Evolutionary conservation across 176 grass and related monocot genomes (phyloP).

Genomic region (Zoysia japonica): DNA sequence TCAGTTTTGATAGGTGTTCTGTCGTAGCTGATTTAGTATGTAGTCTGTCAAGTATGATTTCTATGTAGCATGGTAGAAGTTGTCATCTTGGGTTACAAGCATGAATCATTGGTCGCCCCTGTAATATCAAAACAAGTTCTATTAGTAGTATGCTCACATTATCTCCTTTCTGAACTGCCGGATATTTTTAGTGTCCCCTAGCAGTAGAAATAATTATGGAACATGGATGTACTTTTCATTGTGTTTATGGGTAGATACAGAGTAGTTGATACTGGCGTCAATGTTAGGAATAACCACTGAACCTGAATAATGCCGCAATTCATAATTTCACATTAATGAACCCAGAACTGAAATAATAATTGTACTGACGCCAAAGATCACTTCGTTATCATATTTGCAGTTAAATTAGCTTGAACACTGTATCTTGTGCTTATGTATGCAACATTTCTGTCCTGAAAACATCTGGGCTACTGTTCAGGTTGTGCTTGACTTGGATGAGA

Average conservation of each 20-base stretch:
- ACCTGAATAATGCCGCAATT: slow-evolving; percentile 18
- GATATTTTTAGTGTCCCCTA: background rate
- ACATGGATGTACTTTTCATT: background rate
- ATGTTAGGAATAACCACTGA: background rate
- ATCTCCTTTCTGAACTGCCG: slow-evolving; percentile 4
- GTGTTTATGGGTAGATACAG: slow-evolving; percentile 11
- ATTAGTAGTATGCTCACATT: slow-evolving; percentile 13
- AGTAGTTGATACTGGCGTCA: background rate
- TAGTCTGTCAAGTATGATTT: background rate
- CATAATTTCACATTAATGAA: slow-evolving; percentile 12
- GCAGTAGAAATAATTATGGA: background rate
- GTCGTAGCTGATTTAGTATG: background rate
- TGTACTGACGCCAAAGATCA: slow-evolving; percentile 22
- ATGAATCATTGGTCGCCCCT: background rate
- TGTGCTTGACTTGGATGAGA: slow-evolving; percentile 98
- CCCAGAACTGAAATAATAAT: background rate
- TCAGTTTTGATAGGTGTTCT: slow-evolving; percentile 28
- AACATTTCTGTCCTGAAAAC: slow-evolving; percentile 36
- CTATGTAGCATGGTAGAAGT: background rate
- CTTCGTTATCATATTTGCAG: slow-evolving; percentile 1
- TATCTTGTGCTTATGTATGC: slow-evolving; percentile 6
- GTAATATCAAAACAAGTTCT: slow-evolving; percentile 18
- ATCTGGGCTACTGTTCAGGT: slow-evolving; percentile 57
- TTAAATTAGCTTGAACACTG: slow-evolving; percentile 19
- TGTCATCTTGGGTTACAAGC: background rate